These are phyloP conservation scores for Fusarium nurragi DNA, from an alignment of 2,329 filamentous ascomycete genomes.

Conservation along the genomic window DNA sequence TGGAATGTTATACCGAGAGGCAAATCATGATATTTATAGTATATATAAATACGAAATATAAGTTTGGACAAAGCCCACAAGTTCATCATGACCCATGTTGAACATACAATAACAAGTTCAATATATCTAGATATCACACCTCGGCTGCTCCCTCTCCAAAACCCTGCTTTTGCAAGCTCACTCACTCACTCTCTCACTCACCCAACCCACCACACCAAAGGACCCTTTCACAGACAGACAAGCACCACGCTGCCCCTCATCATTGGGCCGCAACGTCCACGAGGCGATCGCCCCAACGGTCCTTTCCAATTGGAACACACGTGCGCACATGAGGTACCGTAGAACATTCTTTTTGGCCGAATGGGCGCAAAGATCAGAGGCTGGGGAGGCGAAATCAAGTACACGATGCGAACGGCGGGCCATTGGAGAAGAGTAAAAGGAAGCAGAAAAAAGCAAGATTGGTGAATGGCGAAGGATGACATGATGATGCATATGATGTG, in stretches of 20 bases:
- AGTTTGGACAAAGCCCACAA: neutral
- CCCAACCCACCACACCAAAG: constrained; percentile 40
- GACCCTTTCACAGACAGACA: constrained; percentile 9
- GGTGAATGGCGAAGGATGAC: constrained; percentile 13
- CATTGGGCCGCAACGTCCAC: constrained; percentile 42
- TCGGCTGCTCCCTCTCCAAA: constrained; percentile 23
- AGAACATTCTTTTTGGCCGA: constrained; percentile 4
- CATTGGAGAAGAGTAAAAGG: neutral
- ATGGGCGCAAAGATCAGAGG: constrained; percentile 6
- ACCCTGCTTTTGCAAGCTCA: constrained; percentile 9
- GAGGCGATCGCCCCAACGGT: constrained; percentile 20
- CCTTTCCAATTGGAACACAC: constrained; percentile 10
- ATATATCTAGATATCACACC: constrained; percentile 13
- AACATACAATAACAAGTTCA: constrained; percentile 1
- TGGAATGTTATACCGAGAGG: constrained; percentile 6
- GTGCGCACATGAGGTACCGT: neutral
- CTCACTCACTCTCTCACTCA: constrained; percentile 21
- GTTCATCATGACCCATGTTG: neutral
- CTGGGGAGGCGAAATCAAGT: constrained; percentile 11
- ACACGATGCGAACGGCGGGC: neutral
- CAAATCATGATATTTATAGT: constrained; percentile 19
- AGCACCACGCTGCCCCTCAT: constrained; percentile 17
- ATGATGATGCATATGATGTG: constrained; percentile 29
- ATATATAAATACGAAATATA: neutral
- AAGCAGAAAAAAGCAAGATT: constrained; percentile 3